These are phyloP conservation scores for Corinectria fuckeliana DNA, from an alignment of 2,329 filamentous ascomycete genomes.

Conservation along the genomic window DNA sequence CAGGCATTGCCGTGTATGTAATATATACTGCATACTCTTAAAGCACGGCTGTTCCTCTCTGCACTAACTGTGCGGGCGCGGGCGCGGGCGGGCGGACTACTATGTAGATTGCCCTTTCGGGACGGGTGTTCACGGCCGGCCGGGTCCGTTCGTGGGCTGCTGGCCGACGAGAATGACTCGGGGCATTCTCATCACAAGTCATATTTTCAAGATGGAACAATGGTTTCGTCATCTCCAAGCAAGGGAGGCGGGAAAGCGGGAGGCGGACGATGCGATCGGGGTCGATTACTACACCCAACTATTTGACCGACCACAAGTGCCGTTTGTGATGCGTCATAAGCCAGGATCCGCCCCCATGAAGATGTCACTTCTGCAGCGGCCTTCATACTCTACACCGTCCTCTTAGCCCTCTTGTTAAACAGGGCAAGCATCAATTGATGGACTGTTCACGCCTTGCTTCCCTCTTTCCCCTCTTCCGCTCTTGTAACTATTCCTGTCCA, in stretches of 20 bases:
- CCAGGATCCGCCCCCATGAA: neutral
- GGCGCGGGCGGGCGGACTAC: neutral
- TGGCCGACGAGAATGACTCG: slow-evolving; percentile 9
- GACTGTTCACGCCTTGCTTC: too few relatives aligned
- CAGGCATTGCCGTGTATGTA: neutral
- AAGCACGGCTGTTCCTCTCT: neutral
- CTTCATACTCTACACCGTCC: neutral
- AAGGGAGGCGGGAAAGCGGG: neutral
- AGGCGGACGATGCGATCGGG: slow-evolving; percentile 9
- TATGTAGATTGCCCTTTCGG: neutral
- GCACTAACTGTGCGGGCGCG: neutral
- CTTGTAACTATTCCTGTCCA: slow-evolving; percentile 8
- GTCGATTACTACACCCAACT: slow-evolving; percentile 2
- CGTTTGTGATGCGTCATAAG: slow-evolving; percentile 5
- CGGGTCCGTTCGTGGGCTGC: neutral
- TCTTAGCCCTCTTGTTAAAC: slow-evolving; percentile 3
- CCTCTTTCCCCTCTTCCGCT: too few relatives aligned
- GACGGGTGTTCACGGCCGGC: neutral
- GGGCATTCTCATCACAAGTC: neutral
- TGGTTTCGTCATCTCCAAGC: neutral
- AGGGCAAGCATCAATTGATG: neutral
- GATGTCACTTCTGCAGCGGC: neutral
- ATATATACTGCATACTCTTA: neutral
- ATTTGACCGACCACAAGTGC: neutral
- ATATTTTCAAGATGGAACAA: neutral